These are phyloP conservation scores for Prunus armeniaca DNA, from an alignment of 306 rosid species.

Conservation along the genomic window DNA sequence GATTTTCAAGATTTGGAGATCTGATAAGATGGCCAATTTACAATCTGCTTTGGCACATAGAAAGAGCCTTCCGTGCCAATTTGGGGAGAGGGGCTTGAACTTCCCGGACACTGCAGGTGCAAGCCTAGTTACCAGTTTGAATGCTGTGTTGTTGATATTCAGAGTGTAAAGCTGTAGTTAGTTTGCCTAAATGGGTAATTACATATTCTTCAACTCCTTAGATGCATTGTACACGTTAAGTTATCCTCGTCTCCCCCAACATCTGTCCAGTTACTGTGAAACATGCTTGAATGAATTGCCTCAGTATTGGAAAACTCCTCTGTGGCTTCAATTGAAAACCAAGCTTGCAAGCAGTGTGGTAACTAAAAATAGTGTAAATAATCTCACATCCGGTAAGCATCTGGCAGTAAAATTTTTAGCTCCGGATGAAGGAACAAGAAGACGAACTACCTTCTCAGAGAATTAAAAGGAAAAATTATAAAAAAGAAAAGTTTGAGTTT, in stretches of 20 bases:
- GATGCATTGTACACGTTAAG: constrained; percentile 7
- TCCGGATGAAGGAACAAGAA: too few species aligned
- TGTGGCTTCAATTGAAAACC: neutral
- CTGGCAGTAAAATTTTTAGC: too few species aligned
- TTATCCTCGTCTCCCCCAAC: neutral
- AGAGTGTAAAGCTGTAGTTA: constrained; percentile 57
- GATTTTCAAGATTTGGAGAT: constrained; percentile 27
- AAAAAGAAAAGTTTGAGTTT: too few species aligned
- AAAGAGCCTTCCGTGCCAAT: constrained; percentile 30
- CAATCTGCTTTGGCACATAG: constrained; percentile 19
- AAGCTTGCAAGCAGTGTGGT: too few species aligned
- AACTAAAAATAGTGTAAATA: too few species aligned
- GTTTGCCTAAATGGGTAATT: constrained; percentile 39
- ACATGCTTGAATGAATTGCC: neutral
- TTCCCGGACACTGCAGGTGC: constrained; percentile 33
- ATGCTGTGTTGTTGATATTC: constrained; percentile 17
- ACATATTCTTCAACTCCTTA: constrained; percentile 3
- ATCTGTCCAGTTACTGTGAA: neutral
- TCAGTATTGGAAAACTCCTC: neutral
- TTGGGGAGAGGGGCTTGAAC: constrained; percentile 31
- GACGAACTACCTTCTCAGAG: too few species aligned
- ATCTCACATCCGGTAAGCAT: too few species aligned
- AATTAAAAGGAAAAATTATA: too few species aligned
- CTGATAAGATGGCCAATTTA: constrained; percentile 16
- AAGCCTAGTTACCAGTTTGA: constrained; percentile 28